Conservation (phyloP, 106 monocot genomes). For the Dendrobium chrysotoxum region DNA sequence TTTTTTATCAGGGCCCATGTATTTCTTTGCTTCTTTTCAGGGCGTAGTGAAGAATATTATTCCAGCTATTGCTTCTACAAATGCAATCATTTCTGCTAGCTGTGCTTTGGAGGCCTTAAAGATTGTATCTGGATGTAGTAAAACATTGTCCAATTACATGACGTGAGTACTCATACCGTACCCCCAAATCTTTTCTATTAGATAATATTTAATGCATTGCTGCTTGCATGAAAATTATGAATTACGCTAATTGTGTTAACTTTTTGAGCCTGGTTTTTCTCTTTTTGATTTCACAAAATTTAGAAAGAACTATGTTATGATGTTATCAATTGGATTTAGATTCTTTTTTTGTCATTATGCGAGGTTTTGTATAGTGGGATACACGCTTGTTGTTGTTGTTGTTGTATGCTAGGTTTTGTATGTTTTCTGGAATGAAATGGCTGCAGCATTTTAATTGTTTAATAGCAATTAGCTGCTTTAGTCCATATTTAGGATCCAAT, state of each 20-base stretch:
- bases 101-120: constrained; percentile 96
- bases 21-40: constrained; percentile 30
- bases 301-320: neutral
- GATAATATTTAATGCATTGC: neutral
- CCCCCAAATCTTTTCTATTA: neutral
- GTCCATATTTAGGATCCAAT: neutral
- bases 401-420: neutral
- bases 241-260: neutral
- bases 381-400: no score
- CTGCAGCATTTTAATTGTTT: neutral
- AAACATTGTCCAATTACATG: constrained; percentile 93
- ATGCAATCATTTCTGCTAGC: constrained; percentile 92
- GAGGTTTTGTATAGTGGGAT: neutral
- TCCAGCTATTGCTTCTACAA: constrained; percentile 99
- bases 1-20: neutral
- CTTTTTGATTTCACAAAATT: neutral
- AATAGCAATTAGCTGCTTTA: neutral
- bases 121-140: constrained; percentile 97
- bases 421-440: neutral
- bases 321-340: neutral
- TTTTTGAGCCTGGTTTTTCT: neutral
- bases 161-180: constrained; percentile 45
- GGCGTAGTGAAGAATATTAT: constrained; percentile 99
- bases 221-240: neutral
- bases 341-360: neutral